Evolutionary conservation across 2,329 filamentous ascomycete genomes (phyloP).

Genomic region (Cytospora paraplurivora): DNA sequence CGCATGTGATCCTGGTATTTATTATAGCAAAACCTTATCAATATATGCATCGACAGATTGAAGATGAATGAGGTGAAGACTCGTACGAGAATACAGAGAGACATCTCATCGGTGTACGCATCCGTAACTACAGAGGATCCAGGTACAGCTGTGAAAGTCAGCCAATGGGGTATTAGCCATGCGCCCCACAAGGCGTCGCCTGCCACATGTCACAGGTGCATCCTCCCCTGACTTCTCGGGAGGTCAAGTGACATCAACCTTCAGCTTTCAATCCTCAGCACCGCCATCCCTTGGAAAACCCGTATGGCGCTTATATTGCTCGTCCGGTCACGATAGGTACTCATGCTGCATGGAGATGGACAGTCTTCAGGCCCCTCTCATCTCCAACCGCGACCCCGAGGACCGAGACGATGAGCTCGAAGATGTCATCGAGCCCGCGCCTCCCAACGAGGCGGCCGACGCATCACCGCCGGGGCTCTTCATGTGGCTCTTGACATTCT

Average conservation of each 20-base stretch:
- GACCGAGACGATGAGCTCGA: conserved; percentile 33
- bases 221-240: neutral
- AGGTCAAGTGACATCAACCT: neutral
- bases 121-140: conserved; percentile 35
- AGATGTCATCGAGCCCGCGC: conserved; percentile 34
- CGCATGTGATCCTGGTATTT: too few species aligned
- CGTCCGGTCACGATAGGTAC: conserved; percentile 8
- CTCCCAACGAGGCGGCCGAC: conserved; percentile 14
- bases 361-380: conserved; percentile 41
- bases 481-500: conserved; percentile 63
- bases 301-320: conserved; percentile 13
- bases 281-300: neutral
- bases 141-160: neutral
- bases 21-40: too few species aligned
- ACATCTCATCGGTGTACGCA: conserved; percentile 32
- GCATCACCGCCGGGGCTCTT: conserved; percentile 48
- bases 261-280: neutral
- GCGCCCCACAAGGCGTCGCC: conserved; percentile 2
- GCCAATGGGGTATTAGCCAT: conserved; percentile 4
- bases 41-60: too few species aligned
- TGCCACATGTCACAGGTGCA: conserved; percentile 8
- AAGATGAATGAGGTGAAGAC: too few species aligned
- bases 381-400: conserved; percentile 36
- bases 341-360: conserved; percentile 23
- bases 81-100: too few species aligned